These are phyloP conservation scores for Phaffia australis DNA, from an alignment of 768 basidiomycete species.

Conservation along the genomic window DNA sequence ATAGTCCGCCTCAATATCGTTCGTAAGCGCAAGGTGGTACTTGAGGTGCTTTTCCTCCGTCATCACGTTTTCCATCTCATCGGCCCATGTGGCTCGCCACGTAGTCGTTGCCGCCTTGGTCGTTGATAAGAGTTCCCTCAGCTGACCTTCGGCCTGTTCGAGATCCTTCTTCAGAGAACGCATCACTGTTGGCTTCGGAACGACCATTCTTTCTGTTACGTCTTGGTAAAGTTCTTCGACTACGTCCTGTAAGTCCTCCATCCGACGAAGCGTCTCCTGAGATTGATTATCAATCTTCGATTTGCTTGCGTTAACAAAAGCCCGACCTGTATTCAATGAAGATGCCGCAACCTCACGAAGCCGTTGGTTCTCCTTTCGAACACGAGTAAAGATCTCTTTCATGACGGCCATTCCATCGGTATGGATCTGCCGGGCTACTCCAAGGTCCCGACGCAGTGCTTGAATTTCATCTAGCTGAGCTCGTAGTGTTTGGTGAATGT, in stretches of 20 bases:
- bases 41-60: conserved; percentile 91
- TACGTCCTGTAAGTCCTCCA: conserved; percentile 84
- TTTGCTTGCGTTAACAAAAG: conserved; percentile 84
- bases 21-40: conserved; percentile 83
- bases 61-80: conserved; percentile 89
- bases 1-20: conserved; percentile 81
- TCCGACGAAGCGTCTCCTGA: conserved; percentile 78
- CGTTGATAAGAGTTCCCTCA: conserved; percentile 68
- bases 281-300: conserved; percentile 77
- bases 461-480: conserved; percentile 93
- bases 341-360: conserved; percentile 76
- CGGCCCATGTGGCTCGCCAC: conserved; percentile 99
- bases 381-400: conserved; percentile 64
- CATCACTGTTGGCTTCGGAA: conserved; percentile 64
- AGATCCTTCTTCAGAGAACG: conserved; percentile 64
- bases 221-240: conserved; percentile 84
- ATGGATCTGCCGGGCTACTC: conserved; percentile 87
- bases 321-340: conserved; percentile 72
- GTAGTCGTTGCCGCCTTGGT: conserved; percentile 82
- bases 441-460: conserved; percentile 82
- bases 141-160: conserved; percentile 52
- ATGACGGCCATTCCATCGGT: conserved; percentile 86
- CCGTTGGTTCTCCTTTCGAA: conserved; percentile 72
- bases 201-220: conserved; percentile 75
- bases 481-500: conserved; percentile 70